Evolutionary conservation across 129 eudicot species (phyloP), one percentile per base, ranked within the genome.

Genomic region (Arctium minus): DNA sequence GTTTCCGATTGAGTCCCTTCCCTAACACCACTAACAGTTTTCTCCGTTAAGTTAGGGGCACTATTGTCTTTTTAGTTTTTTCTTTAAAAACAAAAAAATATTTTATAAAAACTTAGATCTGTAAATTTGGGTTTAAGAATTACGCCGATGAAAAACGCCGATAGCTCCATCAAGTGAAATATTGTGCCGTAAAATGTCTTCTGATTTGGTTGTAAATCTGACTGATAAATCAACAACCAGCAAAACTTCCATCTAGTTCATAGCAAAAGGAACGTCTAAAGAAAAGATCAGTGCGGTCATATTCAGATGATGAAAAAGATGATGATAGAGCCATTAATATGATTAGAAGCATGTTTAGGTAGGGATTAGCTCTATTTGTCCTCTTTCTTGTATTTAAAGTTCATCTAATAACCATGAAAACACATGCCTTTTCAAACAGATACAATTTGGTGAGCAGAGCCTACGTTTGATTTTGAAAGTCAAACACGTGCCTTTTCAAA

Each of bases 331-430:
- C 89, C 18, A 83, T 90, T 31, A 74, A 77, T 79, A 83, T 85
- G 89, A 94, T 94, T 76, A 88, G 97, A 86, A 80, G 64, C 68
- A 91, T 95, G 94, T 89, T 91, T n/a, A 48, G 94, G 98, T 94
- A 88, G 2, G 5, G 35, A 40, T 38, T 75, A 81, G 3, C 73
- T 68, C 22, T 6, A n/a, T 60, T 27, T 70, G 33, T 81, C 67
- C 46, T 22, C 27, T 22, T 22, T 22, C 27, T 22, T 74, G 68
- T 5, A 1, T 50, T 77, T 33, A 37, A 65, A 40, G 27, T 11
- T 39, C 30, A 67, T 68, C 67, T 65, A 64, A 56, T 38, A 36
- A 72, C 79, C 18, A 3, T 50, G 62, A 44, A 22, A 22, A 22
- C 27, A 22, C 27, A 22, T 22, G 27, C 27, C 27, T 22, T 22